Conservation (phyloP, 192 early-diverging fungal species). For the Backusella psychrophila region DNA sequence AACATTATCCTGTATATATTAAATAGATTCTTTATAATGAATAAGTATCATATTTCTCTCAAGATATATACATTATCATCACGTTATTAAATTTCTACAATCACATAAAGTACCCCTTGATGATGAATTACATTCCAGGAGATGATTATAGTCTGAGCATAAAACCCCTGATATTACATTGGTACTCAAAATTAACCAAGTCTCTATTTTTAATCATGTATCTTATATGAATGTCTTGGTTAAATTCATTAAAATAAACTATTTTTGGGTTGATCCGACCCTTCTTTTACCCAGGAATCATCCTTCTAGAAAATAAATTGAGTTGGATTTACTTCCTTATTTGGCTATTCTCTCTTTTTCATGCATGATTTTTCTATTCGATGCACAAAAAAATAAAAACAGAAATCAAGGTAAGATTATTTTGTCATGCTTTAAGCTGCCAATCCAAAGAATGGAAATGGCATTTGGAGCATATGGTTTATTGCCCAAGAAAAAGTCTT, state of each 20-base stretch:
- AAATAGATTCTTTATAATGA: no score
- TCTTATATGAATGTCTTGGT: neutral
- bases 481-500: no score
- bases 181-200: neutral
- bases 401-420: neutral
- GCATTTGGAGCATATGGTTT: no score
- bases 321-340: neutral
- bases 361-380: neutral
- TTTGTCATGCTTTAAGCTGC: no score
- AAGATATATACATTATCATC: neutral
- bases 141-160: neutral
- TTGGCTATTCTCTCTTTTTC: neutral
- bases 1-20: no score
- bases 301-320: neutral
- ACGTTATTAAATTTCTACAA: neutral
- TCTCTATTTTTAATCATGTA: neutral
- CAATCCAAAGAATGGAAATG: no score
- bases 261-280: neutral
- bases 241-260: neutral
- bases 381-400: neutral
- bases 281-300: neutral
- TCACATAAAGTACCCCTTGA: neutral
- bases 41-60: no score
- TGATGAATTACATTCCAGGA: neutral
- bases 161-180: neutral